Conservation (phyloP, 371 early-diverging fungal species). For the Rhizopus arrhizus region DNA sequence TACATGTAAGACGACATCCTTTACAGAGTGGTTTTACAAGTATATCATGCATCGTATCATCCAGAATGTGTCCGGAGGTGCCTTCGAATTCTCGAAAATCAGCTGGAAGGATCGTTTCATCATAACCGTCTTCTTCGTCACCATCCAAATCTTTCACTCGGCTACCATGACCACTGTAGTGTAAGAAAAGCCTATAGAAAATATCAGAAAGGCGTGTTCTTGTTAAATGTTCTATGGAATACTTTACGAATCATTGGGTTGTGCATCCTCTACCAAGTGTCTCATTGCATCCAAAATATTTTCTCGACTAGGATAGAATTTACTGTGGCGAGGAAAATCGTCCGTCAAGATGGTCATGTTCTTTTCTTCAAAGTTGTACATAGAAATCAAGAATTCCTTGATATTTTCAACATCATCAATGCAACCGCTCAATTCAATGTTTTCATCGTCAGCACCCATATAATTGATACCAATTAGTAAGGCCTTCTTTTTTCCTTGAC, state of each 20-base stretch:
- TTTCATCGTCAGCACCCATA: slow-evolving; percentile 61
- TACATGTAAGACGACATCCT: slow-evolving; percentile 81
- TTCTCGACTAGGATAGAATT: slow-evolving; percentile 71
- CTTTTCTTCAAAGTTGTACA: slow-evolving; percentile 68
- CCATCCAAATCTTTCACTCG: slow-evolving; percentile 68
- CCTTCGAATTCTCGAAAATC: slow-evolving; percentile 67
- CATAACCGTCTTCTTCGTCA: slow-evolving; percentile 85
- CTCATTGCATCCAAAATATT: slow-evolving; percentile 84
- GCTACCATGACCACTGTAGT: slow-evolving; percentile 91
- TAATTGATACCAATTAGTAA: slow-evolving; percentile 95
- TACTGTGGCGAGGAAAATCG: slow-evolving; percentile 67
- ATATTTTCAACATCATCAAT: slow-evolving; percentile 92
- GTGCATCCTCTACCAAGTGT: slow-evolving; percentile 86
- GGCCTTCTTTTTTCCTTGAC: slow-evolving; percentile 75
- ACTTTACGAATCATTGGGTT: slow-evolving; percentile 76
- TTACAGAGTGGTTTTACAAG: slow-evolving; percentile 82
- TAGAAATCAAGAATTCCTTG: slow-evolving; percentile 64
- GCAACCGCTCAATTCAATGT: slow-evolving; percentile 65
- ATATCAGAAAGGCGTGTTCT: not conserved
- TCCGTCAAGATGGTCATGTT: slow-evolving; percentile 87
- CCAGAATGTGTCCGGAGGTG: slow-evolving; percentile 79
- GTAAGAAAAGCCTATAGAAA: slow-evolving; percentile 71
- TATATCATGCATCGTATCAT: slow-evolving; percentile 85
- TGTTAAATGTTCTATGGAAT: not conserved
- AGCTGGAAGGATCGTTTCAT: slow-evolving; percentile 71